These are phyloP conservation scores for Verticillium nubilum DNA, from an alignment of 2,329 filamentous ascomycete genomes.

Conservation along the genomic window DNA sequence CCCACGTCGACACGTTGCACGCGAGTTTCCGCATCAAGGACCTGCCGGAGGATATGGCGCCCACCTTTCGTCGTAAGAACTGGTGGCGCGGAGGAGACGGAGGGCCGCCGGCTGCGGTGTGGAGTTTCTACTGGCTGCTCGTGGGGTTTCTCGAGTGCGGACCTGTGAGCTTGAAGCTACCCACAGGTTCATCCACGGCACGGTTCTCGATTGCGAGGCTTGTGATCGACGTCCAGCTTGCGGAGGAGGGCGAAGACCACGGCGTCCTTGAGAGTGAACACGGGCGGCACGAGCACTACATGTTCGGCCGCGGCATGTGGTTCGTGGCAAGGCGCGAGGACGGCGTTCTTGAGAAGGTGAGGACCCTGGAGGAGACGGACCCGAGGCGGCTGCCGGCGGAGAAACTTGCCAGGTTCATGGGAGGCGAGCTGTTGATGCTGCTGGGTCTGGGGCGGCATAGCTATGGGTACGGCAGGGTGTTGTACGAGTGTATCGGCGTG, in stretches of 20 bases:
- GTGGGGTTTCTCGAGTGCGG: conserved; percentile 7
- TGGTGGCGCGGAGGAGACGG: conserved; percentile 9
- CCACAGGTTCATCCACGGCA: background rate
- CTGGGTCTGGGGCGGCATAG: conserved; percentile 4
- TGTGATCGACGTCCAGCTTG: conserved; percentile 9
- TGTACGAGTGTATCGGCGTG: conserved; percentile 10
- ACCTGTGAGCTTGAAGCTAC: background rate
- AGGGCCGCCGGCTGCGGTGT: conserved; percentile 10
- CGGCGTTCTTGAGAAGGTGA: background rate
- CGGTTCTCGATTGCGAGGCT: conserved; percentile 8
- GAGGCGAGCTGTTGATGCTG: conserved; percentile 5
- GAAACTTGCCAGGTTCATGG: conserved; percentile 13
- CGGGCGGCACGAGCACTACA: background rate
- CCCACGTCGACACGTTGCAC: conserved; percentile 7
- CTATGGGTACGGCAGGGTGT: conserved; percentile 7
- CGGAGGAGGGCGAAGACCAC: conserved; percentile 4
- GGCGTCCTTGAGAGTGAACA: background rate
- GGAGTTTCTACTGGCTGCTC: conserved; percentile 12
- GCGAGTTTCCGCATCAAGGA: conserved; percentile 12
- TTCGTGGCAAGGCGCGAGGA: background rate
- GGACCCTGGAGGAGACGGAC: background rate
- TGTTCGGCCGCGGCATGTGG: background rate
- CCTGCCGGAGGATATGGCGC: conserved; percentile 8
- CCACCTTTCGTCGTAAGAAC: conserved; percentile 10
- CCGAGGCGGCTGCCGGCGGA: conserved; percentile 9